Conservation (phyloP, 116 monocot species). For the Papilionanthe hybrid region DNA sequence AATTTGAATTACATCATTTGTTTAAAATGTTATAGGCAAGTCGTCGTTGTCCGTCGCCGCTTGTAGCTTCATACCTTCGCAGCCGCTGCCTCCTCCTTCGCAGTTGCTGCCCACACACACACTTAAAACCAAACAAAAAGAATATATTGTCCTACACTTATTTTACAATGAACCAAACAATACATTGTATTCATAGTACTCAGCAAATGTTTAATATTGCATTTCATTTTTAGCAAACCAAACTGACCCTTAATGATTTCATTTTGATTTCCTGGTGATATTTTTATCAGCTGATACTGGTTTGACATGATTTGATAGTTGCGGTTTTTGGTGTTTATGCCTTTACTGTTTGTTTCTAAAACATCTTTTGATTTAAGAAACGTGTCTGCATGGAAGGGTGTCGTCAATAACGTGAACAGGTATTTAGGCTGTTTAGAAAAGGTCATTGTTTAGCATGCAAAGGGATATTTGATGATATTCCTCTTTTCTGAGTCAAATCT, state of each 20-base stretch:
- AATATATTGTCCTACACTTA: too few species aligned
- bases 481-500: not conserved
- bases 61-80: too few species aligned
- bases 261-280: not conserved
- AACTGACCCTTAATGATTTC: not conserved
- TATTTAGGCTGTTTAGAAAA: not conserved
- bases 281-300: not conserved
- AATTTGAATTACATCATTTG: too few species aligned
- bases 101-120: too few species aligned
- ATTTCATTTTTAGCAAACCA: too few species aligned
- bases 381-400: not conserved
- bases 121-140: too few species aligned
- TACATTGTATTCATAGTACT: too few species aligned
- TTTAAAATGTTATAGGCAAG: too few species aligned
- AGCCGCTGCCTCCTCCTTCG: too few species aligned
- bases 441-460: constrained; percentile 2
- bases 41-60: too few species aligned
- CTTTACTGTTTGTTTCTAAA: not conserved
- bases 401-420: not conserved
- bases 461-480: not conserved
- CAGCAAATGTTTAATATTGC: too few species aligned
- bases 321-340: not conserved
- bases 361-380: not conserved
- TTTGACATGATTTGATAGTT: not conserved
- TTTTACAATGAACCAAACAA: too few species aligned